Conservation (phyloP, 305 asterid genomes). For the Plantago coronopus region DNA sequence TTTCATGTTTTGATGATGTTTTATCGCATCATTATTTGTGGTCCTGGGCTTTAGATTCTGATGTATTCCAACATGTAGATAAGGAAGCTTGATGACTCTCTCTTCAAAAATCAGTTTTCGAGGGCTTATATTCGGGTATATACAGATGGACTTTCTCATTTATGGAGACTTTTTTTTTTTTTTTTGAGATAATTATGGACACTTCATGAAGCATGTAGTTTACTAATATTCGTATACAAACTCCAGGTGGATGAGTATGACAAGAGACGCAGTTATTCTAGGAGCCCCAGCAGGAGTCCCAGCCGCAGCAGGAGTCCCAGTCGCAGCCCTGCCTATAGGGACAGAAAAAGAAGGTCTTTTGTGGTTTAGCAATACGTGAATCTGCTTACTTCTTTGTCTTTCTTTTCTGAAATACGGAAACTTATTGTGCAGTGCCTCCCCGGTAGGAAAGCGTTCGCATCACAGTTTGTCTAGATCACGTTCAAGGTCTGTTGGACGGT, state of each 20-base stretch:
- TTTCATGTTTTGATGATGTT: background rate
- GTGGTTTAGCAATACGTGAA: too few species aligned
- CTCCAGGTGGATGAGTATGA: constrained; percentile 63
- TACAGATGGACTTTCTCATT: constrained; percentile 10
- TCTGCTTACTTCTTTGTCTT: too few species aligned
- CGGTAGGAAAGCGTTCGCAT: too few species aligned
- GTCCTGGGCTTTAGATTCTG: constrained; percentile 9
- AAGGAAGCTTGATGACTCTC: constrained; percentile 79
- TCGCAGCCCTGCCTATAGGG: too few species aligned
- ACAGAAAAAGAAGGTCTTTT: too few species aligned
- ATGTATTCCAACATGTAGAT: constrained; percentile 37
- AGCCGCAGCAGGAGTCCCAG: constrained; percentile 3
- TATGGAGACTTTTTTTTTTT: constrained; percentile 16
- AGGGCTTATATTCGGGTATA: constrained; percentile 66
- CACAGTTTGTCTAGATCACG: constrained; percentile 2
- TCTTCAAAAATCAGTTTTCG: constrained; percentile 69
- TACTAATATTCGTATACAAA: constrained; percentile 16
- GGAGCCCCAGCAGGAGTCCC: constrained; percentile 15
- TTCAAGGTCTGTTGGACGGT: constrained; percentile 10
- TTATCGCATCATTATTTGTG: constrained; percentile 1
- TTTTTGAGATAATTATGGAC: too few species aligned
- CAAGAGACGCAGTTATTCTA: background rate
- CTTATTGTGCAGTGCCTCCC: too few species aligned
- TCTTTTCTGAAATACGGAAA: too few species aligned
- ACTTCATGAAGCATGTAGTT: background rate